Percentiles rank a stretch among this genome's conserved stretches.
These are phyloP conservation scores for Neofusicoccum parvum DNA, from an alignment of 2,329 filamentous ascomycete genomes.

Conservation along the genomic window DNA sequence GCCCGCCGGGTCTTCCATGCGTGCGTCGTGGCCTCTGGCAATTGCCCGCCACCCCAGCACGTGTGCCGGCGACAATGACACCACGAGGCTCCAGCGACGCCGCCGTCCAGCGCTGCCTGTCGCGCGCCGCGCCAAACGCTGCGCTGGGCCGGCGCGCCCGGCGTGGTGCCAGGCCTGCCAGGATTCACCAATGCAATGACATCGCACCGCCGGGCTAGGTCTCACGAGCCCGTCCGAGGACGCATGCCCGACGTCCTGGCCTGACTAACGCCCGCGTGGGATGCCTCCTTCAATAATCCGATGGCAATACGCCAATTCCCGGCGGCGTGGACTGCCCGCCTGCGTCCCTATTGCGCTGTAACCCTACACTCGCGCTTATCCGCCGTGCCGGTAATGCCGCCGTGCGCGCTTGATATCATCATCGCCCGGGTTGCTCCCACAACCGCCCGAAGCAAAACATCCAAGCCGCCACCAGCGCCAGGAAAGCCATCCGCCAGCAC, in stretches of 20 bases:
- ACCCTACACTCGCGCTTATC: slow-evolving; percentile 14
- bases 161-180: background rate
- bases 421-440: slow-evolving; percentile 2
- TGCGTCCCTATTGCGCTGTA: slow-evolving; percentile 1
- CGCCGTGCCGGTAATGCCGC: background rate
- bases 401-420: slow-evolving; percentile 9
- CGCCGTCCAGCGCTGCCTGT: background rate
- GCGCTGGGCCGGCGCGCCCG: background rate
- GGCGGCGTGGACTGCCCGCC: background rate
- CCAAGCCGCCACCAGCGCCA: background rate
- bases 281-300: slow-evolving; percentile 3
- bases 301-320: slow-evolving; percentile 1
- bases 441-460: slow-evolving; percentile 8
- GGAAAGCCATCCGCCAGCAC: background rate
- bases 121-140: too few species aligned
- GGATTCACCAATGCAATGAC: background rate
- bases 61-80: background rate
- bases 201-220: background rate
- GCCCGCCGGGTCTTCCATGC: slow-evolving; percentile 2
- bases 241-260: background rate
- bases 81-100: background rate
- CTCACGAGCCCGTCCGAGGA: background rate
- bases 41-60: slow-evolving; percentile 11
- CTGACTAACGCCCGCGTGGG: slow-evolving; percentile 14
- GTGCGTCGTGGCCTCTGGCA: slow-evolving; percentile 13